Percentiles rank a stretch among this genome's conserved stretches.
These are phyloP conservation scores for Mortierella sp. DNA, from an alignment of 371 early-diverging fungal genomes.

Conservation along the genomic window DNA sequence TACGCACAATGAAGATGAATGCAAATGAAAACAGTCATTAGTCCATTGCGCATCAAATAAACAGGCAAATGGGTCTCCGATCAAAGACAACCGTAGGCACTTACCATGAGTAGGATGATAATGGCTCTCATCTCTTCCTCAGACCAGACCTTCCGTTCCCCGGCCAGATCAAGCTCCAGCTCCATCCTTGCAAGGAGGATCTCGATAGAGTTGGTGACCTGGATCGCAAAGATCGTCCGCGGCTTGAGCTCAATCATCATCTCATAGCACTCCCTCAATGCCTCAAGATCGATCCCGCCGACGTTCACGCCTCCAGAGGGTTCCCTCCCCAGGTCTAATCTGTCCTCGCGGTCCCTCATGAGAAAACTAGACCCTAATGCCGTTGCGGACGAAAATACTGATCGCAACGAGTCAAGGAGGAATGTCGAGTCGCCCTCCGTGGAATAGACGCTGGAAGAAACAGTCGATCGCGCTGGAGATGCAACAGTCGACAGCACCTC, in stretches of 20 bases:
- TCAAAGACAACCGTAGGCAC: neutral
- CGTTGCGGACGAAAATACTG: conserved; percentile 61
- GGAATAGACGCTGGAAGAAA: conserved; percentile 13
- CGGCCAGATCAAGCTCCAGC: conserved; percentile 52
- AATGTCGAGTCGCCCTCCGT: conserved; percentile 50
- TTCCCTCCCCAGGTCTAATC: neutral
- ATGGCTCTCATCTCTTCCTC: conserved; percentile 60
- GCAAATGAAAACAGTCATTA: neutral
- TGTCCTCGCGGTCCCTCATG: conserved; percentile 27
- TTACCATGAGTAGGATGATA: conserved; percentile 61
- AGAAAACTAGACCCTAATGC: conserved; percentile 50
- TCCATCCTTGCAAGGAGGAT: conserved; percentile 65
- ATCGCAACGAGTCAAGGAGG: conserved; percentile 60
- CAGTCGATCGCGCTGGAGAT: conserved; percentile 17
- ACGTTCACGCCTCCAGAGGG: conserved; percentile 38
- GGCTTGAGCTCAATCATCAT: conserved; percentile 60
- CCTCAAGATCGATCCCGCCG: conserved; percentile 63
- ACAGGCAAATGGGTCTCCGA: conserved; percentile 58
- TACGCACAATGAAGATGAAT: conserved; percentile 6
- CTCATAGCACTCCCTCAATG: conserved; percentile 61
- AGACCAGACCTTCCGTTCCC: conserved; percentile 24
- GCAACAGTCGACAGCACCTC: neutral
- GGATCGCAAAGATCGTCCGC: conserved; percentile 59
- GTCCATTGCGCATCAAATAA: too few relatives aligned
- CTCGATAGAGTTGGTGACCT: conserved; percentile 67